Evolutionary conservation across 805 yeast species (phyloP).

Genomic region (Blastobotrys parvus): DNA sequence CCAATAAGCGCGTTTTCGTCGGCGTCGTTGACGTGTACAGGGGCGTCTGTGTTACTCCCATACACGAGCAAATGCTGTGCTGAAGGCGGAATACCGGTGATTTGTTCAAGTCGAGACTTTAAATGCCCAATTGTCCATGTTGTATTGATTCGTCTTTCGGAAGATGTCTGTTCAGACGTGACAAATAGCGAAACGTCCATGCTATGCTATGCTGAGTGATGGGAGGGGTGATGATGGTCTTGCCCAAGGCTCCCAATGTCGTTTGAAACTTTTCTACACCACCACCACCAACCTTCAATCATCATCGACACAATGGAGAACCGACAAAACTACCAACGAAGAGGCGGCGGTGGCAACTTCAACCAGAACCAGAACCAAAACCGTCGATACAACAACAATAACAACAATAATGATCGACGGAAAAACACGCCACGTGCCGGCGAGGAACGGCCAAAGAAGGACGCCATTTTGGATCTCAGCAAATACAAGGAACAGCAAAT

Average conservation of each 20-base stretch:
- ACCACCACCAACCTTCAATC: too few species aligned
- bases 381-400: slow-evolving; percentile 11
- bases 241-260: not conserved
- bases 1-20: slow-evolving; percentile 20
- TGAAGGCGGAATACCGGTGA: slow-evolving; percentile 65
- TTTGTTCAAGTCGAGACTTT: slow-evolving; percentile 47
- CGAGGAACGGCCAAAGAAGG: slow-evolving; percentile 60
- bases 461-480: slow-evolving; percentile 75
- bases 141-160: slow-evolving; percentile 59
- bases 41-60: slow-evolving; percentile 14
- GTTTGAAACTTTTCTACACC: too few species aligned
- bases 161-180: slow-evolving; percentile 57
- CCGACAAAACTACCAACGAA: slow-evolving; percentile 1
- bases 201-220: too few species aligned
- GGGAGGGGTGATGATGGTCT: too few species aligned
- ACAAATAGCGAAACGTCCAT: slow-evolving; percentile 45
- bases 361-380: too few species aligned
- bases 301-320: slow-evolving; percentile 8
- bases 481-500: slow-evolving; percentile 67
- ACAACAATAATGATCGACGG: slow-evolving; percentile 12
- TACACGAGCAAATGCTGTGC: slow-evolving; percentile 34
- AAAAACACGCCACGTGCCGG: slow-evolving; percentile 14
- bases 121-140: slow-evolving; percentile 52
- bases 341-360: slow-evolving; percentile 1
- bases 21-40: slow-evolving; percentile 5